Base-by-base conservation (phyloP, 192 early-diverging fungal genomes). In the Mortierella claussenii region DNA sequence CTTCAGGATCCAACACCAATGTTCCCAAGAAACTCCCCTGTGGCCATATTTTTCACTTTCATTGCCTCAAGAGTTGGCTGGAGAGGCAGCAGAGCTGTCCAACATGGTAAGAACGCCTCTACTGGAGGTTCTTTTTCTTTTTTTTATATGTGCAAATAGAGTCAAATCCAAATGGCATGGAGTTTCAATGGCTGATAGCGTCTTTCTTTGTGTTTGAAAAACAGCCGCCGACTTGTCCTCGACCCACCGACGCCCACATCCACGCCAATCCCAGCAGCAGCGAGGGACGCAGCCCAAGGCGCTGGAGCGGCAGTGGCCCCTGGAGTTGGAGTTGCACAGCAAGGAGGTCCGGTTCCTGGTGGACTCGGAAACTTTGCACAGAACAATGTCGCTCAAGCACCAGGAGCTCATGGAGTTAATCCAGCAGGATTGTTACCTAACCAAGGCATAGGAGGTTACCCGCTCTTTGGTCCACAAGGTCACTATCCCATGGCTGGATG, bases 61-160 rank as follows among this genome's bases (percentile, higher is more conserved):
- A 93, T 64, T 99, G 97, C 79, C 81, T 99, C 36, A 84, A 94
- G 49, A 96, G 93, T 80, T 99, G 97, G 97, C 81, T 99, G 11
- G 97, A 99, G 75, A 71, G 97, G 57, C 97, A 99, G 73, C 97
- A 98, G 68, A 95, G 89, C 55, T 99, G 97, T 75, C 97, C 97
- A 7, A 99, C 97, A 0, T 99, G 97, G 88, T 91, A 83, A 55
- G 52, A 26, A n/a, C n/a, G n/a, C n/a, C n/a, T n/a, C n/a, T n/a
- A n/a, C n/a, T n/a, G n/a, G n/a, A n/a, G n/a, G n/a, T n/a, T n/a
- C n/a, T n/a, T n/a, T n/a, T n/a, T n/a, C n/a, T n/a, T n/a, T n/a
- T 5, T 60, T 26, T 1, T 49, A 49, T 49, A 2, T 24, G 5
- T 18, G 18, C 36, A 0, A 11, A 10, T 49, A 48, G 17, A 3